These are phyloP conservation scores for Crithidia fasciculata DNA, from an alignment of 208 protist species.

Conservation along the genomic window DNA sequence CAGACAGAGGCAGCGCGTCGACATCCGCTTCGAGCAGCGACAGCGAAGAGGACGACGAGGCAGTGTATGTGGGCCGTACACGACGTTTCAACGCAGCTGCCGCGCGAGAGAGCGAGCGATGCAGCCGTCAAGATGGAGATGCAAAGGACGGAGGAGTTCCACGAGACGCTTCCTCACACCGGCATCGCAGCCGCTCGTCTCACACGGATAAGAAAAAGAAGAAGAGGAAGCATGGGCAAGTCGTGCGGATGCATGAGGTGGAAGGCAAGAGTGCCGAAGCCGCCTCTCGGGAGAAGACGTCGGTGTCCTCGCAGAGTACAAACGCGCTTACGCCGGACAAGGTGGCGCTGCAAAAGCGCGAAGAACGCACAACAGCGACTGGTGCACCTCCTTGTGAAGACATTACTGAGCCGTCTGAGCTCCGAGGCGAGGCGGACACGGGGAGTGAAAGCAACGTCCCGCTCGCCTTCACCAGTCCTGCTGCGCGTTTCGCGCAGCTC, in stretches of 20 bases:
- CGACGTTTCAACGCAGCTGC: neutral
- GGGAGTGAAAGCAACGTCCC: neutral
- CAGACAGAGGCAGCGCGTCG: neutral
- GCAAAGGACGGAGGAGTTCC: neutral
- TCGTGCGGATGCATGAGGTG: constrained; percentile 10
- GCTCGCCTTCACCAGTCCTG: constrained; percentile 16
- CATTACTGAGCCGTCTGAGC: too few species aligned
- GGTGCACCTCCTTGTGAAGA: too few species aligned
- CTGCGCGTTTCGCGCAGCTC: neutral
- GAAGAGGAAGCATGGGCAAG: neutral
- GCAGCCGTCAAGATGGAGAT: neutral
- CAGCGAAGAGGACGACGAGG: neutral
- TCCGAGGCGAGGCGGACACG: neutral
- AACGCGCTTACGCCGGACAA: constrained; percentile 27
- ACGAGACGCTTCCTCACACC: neutral
- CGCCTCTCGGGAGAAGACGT: constrained; percentile 5
- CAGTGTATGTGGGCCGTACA: constrained; percentile 8
- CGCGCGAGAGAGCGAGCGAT: neutral
- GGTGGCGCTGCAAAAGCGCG: neutral
- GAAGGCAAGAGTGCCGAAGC: constrained; percentile 1
- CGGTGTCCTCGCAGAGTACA: constrained; percentile 28
- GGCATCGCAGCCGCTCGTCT: neutral
- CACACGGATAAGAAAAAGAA: neutral
- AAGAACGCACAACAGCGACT: too few species aligned
- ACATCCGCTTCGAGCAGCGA: neutral